phyloP scores from a whole-genome alignment of 2,329 filamentous ascomycete species.

The Elsinoe batatas region DNA sequence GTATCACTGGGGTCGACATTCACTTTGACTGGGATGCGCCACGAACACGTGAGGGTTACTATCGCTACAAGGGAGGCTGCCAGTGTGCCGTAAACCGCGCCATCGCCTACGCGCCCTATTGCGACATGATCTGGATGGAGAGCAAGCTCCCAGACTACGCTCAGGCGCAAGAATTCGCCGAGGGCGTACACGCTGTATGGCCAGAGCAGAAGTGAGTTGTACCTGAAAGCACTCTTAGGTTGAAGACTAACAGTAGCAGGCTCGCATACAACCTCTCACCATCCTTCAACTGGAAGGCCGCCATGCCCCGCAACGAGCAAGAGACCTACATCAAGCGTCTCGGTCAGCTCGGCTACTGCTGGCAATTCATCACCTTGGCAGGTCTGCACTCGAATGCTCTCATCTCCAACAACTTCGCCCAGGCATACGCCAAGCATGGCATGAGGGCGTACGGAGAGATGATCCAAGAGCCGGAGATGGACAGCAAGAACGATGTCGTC shows the following conservation, averaged over 20 bases:
- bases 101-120: slow-evolving; percentile 80
- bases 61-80: slow-evolving; percentile 83
- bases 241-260: slow-evolving; percentile 35
- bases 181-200: slow-evolving; percentile 87
- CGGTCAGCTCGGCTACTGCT: slow-evolving; percentile 84
- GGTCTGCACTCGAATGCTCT: slow-evolving; percentile 92
- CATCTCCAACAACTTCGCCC: slow-evolving; percentile 79
- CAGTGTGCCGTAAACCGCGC: slow-evolving; percentile 86
- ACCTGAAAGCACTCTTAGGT: neutral
- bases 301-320: slow-evolving; percentile 84
- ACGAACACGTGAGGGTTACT: slow-evolving; percentile 88
- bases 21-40: slow-evolving; percentile 95
- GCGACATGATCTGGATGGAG: slow-evolving; percentile 84
- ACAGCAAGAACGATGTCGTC: slow-evolving; percentile 79
- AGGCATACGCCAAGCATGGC: slow-evolving; percentile 67
- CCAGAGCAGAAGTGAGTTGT: slow-evolving; percentile 81
- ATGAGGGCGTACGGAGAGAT: slow-evolving; percentile 97
- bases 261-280: slow-evolving; percentile 97
- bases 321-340: slow-evolving; percentile 95
- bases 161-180: slow-evolving; percentile 87
- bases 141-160: slow-evolving; percentile 86
- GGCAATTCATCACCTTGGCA: slow-evolving; percentile 99
- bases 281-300: slow-evolving; percentile 99
- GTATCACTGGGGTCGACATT: slow-evolving; percentile 67
- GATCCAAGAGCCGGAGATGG: slow-evolving; percentile 97